Conservation (phyloP, 176 grass and related monocot genomes). For the Chloris gayana region DNA sequence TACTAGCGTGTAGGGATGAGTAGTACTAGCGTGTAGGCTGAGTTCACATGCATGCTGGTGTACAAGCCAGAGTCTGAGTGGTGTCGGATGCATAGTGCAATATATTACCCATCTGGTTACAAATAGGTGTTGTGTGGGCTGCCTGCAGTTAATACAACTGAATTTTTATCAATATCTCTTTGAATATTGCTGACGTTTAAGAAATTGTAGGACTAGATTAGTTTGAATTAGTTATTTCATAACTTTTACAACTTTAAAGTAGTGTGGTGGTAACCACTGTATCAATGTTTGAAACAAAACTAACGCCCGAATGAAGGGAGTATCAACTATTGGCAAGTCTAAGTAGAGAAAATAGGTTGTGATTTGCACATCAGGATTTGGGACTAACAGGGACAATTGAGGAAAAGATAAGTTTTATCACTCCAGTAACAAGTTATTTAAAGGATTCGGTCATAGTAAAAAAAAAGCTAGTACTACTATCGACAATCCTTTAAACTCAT, state of each 20-base stretch:
- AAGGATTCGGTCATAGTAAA: neutral
- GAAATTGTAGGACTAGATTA: neutral
- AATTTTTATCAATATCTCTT: neutral
- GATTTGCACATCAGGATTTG: neutral
- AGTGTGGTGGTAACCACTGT: neutral
- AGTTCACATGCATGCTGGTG: neutral
- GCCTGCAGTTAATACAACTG: neutral
- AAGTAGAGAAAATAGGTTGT: neutral
- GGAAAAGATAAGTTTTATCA: neutral
- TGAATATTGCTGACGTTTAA: neutral
- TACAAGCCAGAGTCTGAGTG: neutral
- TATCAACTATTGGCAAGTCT: neutral
- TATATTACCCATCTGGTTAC: neutral
- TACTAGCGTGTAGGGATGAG: neutral
- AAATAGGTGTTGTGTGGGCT: neutral
- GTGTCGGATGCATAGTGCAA: neutral
- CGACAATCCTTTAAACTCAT: neutral
- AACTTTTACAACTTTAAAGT: neutral
- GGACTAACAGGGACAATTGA: neutral
- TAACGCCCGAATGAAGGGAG: neutral
- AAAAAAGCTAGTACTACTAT: neutral
- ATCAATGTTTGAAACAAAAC: neutral
- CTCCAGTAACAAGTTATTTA: neutral
- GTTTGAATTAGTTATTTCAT: neutral
- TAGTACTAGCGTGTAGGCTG: neutral